Conservation (phyloP, 2,329 filamentous ascomycete species). For the Phyllosticta ampelicida region DNA sequence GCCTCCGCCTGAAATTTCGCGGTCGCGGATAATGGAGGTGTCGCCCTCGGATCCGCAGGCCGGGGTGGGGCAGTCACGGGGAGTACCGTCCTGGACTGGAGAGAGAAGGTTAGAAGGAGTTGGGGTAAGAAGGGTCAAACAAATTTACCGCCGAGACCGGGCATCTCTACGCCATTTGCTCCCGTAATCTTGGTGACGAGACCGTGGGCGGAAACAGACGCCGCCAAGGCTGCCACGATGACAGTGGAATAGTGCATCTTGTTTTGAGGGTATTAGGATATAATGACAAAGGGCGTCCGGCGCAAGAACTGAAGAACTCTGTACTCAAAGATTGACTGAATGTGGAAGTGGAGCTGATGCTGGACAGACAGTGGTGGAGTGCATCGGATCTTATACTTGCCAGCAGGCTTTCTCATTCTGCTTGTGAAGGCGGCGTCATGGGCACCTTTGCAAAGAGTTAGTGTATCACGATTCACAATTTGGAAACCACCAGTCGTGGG, state of each 20-base stretch:
- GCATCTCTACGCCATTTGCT: slow-evolving; percentile 53
- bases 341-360: not conserved
- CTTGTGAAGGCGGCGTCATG: not conserved
- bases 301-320: slow-evolving; percentile 1
- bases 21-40: slow-evolving; percentile 56
- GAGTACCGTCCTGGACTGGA: slow-evolving; percentile 52
- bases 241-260: slow-evolving; percentile 40
- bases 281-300: slow-evolving; percentile 1
- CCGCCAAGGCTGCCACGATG: slow-evolving; percentile 36
- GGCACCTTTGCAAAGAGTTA: not conserved
- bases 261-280: slow-evolving; percentile 7
- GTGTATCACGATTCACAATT: not conserved
- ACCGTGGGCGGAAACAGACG: slow-evolving; percentile 47
- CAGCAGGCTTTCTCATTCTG: not conserved
- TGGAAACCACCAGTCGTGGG: not conserved
- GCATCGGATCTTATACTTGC: not conserved
- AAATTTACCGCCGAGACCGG: slow-evolving; percentile 43
- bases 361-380: not conserved
- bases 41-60: slow-evolving; percentile 56
- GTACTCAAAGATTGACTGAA: not conserved
- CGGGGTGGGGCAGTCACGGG: slow-evolving; percentile 53
- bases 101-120: slow-evolving; percentile 11
- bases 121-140: not conserved
- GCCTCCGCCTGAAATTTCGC: slow-evolving; percentile 43
- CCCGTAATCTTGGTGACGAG: slow-evolving; percentile 46